Evolutionary conservation across 2,329 filamentous ascomycete genomes (phyloP).

Genomic region (Pyrenophora seminiperda): DNA sequence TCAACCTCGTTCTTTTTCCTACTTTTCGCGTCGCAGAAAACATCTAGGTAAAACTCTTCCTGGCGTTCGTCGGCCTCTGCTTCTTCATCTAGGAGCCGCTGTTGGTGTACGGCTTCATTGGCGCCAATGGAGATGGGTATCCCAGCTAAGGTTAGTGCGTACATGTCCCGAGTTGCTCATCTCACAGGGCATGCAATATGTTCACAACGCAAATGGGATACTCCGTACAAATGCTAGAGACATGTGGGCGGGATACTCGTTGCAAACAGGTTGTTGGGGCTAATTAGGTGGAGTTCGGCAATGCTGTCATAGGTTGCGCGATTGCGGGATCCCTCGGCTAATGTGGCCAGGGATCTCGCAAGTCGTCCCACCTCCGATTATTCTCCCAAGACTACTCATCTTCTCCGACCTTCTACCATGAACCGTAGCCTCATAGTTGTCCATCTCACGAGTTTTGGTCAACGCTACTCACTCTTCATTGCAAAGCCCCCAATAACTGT

Average conservation of each 20-base stretch:
- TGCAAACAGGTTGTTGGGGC: constrained; percentile 19
- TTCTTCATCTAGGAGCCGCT: constrained; percentile 55
- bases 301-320: constrained; percentile 34
- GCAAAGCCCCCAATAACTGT: background rate
- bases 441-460: background rate
- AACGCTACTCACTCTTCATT: background rate
- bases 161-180: constrained; percentile 23
- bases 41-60: constrained; percentile 58
- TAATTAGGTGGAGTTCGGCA: constrained; percentile 20
- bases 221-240: constrained; percentile 5
- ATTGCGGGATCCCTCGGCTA: constrained; percentile 14
- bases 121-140: constrained; percentile 57
- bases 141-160: constrained; percentile 46
- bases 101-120: constrained; percentile 56
- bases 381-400: background rate
- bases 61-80: constrained; percentile 55
- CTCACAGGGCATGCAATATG: background rate
- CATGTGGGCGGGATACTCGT: constrained; percentile 5
- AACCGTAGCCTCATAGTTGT: background rate
- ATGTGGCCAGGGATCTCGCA: background rate
- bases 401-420: no score
- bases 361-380: background rate
- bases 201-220: background rate
- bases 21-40: constrained; percentile 49
- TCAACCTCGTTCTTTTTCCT: constrained; percentile 49